phyloP scores from a whole-genome alignment of 2,329 filamentous ascomycete species.

The Apiospora malaysiana region DNA sequence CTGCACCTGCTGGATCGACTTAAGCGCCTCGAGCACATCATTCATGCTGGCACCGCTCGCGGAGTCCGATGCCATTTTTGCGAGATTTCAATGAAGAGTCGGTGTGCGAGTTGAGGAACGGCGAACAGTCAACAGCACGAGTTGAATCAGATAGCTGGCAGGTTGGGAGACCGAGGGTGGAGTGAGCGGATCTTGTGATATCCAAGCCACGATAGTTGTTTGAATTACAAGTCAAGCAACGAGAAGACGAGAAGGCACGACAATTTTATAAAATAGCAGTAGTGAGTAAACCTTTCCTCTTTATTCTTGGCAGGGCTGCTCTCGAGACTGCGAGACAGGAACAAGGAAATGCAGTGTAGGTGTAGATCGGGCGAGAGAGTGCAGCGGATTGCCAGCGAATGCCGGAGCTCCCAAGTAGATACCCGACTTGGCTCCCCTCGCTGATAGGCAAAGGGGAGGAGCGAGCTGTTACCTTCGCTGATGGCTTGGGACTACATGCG shows the following conservation, averaged over 20 bases:
- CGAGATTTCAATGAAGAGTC: neutral
- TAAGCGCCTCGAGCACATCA: constrained; percentile 18
- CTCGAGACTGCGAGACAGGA: constrained; percentile 4
- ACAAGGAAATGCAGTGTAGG: neutral
- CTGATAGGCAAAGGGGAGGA: constrained; percentile 11
- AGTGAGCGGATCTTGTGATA: constrained; percentile 6
- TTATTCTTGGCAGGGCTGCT: neutral
- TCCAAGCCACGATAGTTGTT: neutral
- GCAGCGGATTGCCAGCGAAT: constrained; percentile 4
- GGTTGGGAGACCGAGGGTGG: neutral
- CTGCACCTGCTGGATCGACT: constrained; percentile 20
- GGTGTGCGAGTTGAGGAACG: neutral
- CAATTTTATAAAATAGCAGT: neutral
- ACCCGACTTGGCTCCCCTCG: constrained; percentile 20
- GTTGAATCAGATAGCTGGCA: neutral
- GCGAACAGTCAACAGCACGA: neutral
- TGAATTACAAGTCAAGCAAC: neutral
- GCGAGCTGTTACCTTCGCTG: constrained; percentile 4
- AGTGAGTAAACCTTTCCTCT: neutral
- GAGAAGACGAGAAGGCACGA: neutral
- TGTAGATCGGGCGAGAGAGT: neutral
- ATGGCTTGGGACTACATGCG: constrained; percentile 13
- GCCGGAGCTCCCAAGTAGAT: constrained; percentile 11
- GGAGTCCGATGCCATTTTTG: constrained; percentile 20
- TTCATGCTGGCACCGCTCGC: constrained; percentile 20